Base-by-base conservation (phyloP, 768 basidiomycete genomes). In the Rhizopogon vesiculosus region DNA sequence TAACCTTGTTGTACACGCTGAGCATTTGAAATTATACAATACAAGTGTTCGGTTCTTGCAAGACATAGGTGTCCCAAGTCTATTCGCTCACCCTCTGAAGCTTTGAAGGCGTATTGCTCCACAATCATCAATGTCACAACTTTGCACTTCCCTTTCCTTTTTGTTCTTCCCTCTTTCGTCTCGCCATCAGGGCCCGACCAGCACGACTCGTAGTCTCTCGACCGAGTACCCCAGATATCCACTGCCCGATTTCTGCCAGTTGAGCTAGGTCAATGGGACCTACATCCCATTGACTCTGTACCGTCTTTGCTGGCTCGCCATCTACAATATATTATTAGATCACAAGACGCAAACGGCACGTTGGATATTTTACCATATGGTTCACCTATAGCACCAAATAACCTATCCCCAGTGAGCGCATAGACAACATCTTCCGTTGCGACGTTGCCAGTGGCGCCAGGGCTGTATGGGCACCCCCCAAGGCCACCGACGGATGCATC, bases 381-480 rank as follows among this genome's bases (percentile, higher is more conserved):
- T 45, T 66, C 58, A 41, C 83, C 85, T 1, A 64, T 58, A 62
- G 74, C 4, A 83, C 83, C 4, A 74, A 79, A 67, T 83, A 84
- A 45, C 73, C 76, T 9, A 85, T 86, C 50, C 73, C 84, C 61
- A 77, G 80, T 59, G 7, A 98, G 78, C 0, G 90, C 88, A 59
- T 97, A 93, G 8, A 96, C 76, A 1, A 96, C 83, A 61, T 96
- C 91, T 62, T 98, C 95, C 0, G 96, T 98, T 0, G 93, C 87
- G 16, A 97, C 91, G 62, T 97, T 97, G 15, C 96, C 95, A 0
- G 93, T 94, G 13, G 95, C 94, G 5, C 94, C 94, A 2, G 95
- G 96, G 1, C 95, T 93, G 71, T 92, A 98, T 3, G 95, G 95
- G 64, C 96, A 98, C 16, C 95, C 93, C 3, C 96, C 95, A 1